A percentile compares a stretch with the other conserved stretches of the same genome.
These are phyloP conservation scores for Didymella sp. DNA, from an alignment of 2,329 filamentous ascomycete species.

Conservation along the genomic window DNA sequence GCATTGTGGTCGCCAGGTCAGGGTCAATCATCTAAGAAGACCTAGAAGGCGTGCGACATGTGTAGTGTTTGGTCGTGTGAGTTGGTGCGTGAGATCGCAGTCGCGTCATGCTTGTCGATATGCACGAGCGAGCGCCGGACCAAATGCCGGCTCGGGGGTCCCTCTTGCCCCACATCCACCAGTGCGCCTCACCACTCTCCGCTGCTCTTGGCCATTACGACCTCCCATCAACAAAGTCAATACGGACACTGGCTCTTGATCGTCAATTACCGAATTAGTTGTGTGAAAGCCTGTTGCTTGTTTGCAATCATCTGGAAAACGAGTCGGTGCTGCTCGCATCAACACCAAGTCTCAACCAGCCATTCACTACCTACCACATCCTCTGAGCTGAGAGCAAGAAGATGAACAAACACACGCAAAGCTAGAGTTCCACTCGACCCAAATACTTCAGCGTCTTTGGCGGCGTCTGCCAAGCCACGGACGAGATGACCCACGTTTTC, in stretches of 20 bases:
- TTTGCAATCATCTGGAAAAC: too few relatives aligned
- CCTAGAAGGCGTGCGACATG: conserved; percentile 1
- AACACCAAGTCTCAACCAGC: too few relatives aligned
- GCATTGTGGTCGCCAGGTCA: conserved; percentile 8
- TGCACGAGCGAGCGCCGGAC: conserved; percentile 9
- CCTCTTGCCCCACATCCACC: conserved; percentile 2
- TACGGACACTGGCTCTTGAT: neutral
- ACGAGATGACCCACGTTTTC: neutral
- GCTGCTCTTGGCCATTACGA: neutral
- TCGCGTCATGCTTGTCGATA: conserved; percentile 17
- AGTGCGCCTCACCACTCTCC: neutral
- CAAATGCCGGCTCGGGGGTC: conserved; percentile 15
- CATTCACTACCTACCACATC: too few relatives aligned
- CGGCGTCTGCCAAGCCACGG: neutral
- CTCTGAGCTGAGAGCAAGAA: neutral
- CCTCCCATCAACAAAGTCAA: neutral
- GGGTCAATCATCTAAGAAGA: conserved; percentile 12
- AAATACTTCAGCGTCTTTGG: neutral
- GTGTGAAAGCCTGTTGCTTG: too few relatives aligned
- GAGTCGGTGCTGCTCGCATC: neutral
- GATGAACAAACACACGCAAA: neutral
- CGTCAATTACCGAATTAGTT: neutral
- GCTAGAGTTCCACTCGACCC: neutral
- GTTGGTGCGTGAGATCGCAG: neutral
- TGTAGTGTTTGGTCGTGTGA: conserved; percentile 8